phyloP scores from a whole-genome alignment of 2,329 filamentous ascomycete genomes.

The Dactylonectria macrodidyma region DNA sequence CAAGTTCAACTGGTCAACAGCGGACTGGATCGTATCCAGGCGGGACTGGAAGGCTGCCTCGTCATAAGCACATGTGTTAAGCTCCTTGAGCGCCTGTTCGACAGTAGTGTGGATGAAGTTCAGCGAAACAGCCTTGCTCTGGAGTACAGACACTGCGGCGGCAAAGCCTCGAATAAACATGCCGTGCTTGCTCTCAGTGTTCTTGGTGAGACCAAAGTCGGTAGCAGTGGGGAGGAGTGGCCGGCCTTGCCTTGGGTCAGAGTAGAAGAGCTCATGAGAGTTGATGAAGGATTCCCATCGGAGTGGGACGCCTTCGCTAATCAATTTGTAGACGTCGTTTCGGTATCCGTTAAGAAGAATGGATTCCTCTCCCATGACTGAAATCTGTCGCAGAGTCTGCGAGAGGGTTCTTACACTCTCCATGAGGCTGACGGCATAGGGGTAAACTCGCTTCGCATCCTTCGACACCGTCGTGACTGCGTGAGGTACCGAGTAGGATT shows the following conservation, averaged over 20 bases:
- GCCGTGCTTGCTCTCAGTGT: constrained; percentile 91
- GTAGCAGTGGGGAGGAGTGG: constrained; percentile 57
- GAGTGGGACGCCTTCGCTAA: constrained; percentile 89
- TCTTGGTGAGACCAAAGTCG: constrained; percentile 64
- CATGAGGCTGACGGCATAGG: constrained; percentile 98
- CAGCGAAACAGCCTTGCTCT: constrained; percentile 87
- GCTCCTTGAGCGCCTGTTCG: constrained; percentile 85
- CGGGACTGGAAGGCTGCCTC: constrained; percentile 83
- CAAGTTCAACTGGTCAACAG: constrained; percentile 95
- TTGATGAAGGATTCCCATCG: constrained; percentile 99
- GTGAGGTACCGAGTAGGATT: constrained; percentile 94
- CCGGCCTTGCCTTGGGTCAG: constrained; percentile 61
- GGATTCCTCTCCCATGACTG: constrained; percentile 88
- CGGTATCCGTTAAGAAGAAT: constrained; percentile 92
- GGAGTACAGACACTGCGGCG: constrained; percentile 86
- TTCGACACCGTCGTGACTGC: constrained; percentile 96
- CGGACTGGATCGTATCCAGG: constrained; percentile 88
- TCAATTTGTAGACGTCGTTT: constrained; percentile 87
- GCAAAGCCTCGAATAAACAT: constrained; percentile 97
- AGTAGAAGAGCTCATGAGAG: constrained; percentile 89
- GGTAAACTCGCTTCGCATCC: constrained; percentile 98
- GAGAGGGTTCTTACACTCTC: constrained; percentile 96
- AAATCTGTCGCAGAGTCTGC: constrained; percentile 88
- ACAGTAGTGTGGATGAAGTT: constrained; percentile 83
- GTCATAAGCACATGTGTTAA: constrained; percentile 89